Evolutionary conservation across 768 basidiomycete species (phyloP).

Genomic region (Suillus decipiens): DNA sequence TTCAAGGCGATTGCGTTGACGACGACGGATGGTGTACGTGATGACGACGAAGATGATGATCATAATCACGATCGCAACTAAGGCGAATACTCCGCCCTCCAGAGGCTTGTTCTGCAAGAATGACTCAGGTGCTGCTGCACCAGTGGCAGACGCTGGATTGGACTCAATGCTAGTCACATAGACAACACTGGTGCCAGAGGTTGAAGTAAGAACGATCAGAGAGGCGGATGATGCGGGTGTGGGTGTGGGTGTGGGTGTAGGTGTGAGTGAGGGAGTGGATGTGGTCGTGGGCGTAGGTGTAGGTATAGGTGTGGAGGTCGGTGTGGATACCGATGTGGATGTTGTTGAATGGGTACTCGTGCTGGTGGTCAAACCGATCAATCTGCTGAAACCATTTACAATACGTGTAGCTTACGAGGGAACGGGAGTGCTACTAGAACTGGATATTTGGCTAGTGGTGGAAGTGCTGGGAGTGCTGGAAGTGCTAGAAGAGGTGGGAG

Average conservation of each 20-base stretch:
- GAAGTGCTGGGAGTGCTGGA: conserved; percentile 19
- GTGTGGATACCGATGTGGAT: conserved; percentile 15
- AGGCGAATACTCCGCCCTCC: conserved; percentile 57
- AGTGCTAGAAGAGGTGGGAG: conserved; percentile 25
- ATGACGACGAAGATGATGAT: conserved; percentile 44
- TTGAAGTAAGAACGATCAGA: conserved; percentile 20
- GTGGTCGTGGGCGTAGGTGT: conserved; percentile 12
- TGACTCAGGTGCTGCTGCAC: conserved; percentile 26
- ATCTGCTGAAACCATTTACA: no score
- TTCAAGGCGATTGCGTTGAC: conserved; percentile 41
- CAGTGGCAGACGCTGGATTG: conserved; percentile 24
- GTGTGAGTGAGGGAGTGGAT: conserved; percentile 8
- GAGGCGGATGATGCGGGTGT: conserved; percentile 23
- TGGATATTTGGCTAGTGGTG: not conserved
- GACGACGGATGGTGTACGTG: conserved; percentile 52
- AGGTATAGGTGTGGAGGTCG: conserved; percentile 14
- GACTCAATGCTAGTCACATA: conserved; percentile 34
- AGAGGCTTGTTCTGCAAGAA: conserved; percentile 71
- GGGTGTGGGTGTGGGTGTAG: conserved; percentile 17
- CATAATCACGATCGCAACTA: conserved; percentile 51
- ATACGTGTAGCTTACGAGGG: conserved; percentile 23
- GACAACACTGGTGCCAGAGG: conserved; percentile 29
- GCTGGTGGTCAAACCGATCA: conserved; percentile 15
- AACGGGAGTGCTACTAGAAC: conserved; percentile 14
- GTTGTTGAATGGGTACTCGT: conserved; percentile 14